These are phyloP conservation scores for Hypoxylon subgilvum DNA, from an alignment of 495 filamentous ascomycete species.

Conservation along the genomic window DNA sequence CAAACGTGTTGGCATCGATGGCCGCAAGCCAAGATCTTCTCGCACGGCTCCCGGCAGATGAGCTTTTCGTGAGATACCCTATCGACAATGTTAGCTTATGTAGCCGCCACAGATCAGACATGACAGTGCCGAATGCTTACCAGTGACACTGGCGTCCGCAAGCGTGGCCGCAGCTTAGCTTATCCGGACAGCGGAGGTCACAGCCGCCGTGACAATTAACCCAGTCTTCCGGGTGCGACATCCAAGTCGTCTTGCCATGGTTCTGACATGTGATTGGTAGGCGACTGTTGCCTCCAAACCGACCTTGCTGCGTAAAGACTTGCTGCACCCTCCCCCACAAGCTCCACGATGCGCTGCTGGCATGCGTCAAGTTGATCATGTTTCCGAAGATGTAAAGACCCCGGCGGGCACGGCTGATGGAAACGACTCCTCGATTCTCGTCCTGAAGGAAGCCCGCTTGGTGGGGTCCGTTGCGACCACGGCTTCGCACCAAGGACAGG, in stretches of 20 bases:
- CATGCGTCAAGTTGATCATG: conserved; percentile 55
- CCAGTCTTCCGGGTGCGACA: conserved; percentile 58
- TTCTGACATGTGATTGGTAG: conserved; percentile 51
- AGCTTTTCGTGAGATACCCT: conserved; percentile 66
- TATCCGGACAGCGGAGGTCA: conserved; percentile 53
- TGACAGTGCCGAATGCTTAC: no score
- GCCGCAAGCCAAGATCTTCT: conserved; percentile 63
- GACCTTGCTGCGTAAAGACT: conserved; percentile 41
- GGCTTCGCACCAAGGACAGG: conserved; percentile 81
- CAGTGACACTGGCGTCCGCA: conserved; percentile 55
- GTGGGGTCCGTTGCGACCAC: conserved; percentile 20
- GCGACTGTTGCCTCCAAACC: conserved; percentile 25
- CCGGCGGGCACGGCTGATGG: conserved; percentile 81
- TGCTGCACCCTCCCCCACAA: conserved; percentile 49
- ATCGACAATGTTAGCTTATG: conserved; percentile 50
- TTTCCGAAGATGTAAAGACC: conserved; percentile 93
- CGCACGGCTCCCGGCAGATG: conserved; percentile 70
- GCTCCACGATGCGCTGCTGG: conserved; percentile 43
- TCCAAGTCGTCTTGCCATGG: conserved; percentile 44
- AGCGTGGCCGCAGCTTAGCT: conserved; percentile 49
- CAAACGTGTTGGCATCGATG: conserved; percentile 59
- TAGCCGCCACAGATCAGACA: no score
- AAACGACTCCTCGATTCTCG: conserved; percentile 83
- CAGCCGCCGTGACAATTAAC: conserved; percentile 67
- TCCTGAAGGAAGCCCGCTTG: conserved; percentile 70